Percentiles rank a stretch among this genome's conserved stretches.
phyloP scores from a whole-genome alignment of 75 land plant species.

The Cupressus sempervirens region DNA sequence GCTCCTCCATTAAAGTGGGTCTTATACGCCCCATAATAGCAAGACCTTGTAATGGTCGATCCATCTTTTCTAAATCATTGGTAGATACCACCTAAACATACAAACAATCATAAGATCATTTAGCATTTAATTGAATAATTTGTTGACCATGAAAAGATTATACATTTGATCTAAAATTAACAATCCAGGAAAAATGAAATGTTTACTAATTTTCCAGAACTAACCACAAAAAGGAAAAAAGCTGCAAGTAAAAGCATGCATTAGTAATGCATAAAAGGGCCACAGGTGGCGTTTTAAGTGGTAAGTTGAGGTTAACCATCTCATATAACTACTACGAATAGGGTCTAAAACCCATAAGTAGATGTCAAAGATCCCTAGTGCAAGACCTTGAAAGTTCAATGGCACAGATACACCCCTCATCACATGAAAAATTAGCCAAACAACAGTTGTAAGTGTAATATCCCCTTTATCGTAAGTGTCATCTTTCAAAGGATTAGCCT shows the following conservation, averaged over 20 bases:
- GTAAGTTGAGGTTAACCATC: not conserved
- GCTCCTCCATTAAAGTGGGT: conserved; percentile 65
- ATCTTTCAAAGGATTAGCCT: too few species aligned
- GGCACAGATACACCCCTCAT: not conserved
- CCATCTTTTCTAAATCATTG: conserved; percentile 53
- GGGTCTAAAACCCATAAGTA: not conserved
- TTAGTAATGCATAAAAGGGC: not conserved
- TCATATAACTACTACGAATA: not conserved
- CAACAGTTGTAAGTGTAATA: not conserved
- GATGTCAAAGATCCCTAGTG: not conserved
- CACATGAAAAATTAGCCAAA: not conserved
- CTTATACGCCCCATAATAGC: conserved; percentile 62
- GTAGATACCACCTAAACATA: conserved; percentile 44
- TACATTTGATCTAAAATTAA: not conserved
- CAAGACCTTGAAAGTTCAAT: not conserved
- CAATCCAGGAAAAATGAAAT: not conserved
- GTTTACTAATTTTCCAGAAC: not conserved
- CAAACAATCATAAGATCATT: not conserved
- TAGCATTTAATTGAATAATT: not conserved
- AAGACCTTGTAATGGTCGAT: conserved; percentile 61
- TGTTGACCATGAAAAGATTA: not conserved
- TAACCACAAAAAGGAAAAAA: not conserved
- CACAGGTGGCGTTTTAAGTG: not conserved
- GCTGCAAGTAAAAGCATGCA: not conserved
- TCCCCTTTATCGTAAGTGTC: too few species aligned